Conservation (phyloP, 495 filamentous ascomycete species). For the Hypomontagnella monticulosa region DNA sequence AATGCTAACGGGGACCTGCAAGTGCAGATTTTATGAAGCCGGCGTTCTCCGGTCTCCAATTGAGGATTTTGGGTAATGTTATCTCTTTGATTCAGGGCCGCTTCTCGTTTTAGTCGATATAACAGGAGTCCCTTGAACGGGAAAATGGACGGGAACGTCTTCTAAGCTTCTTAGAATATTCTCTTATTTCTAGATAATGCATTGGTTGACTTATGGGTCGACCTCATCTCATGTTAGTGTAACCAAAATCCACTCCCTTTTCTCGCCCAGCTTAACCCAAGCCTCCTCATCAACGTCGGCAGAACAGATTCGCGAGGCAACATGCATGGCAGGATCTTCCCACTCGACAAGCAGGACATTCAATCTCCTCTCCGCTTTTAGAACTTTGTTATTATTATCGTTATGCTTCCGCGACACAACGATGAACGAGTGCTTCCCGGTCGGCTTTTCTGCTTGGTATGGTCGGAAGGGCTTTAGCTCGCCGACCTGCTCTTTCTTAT, state of each 20-base stretch:
- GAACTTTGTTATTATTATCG: constrained; percentile 9
- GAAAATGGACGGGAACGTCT: too few species aligned
- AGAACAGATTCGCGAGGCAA: constrained; percentile 16
- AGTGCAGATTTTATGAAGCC: too few species aligned
- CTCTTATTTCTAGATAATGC: too few species aligned
- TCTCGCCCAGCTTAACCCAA: constrained; percentile 19
- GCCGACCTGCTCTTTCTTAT: constrained; percentile 15
- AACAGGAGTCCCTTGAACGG: too few species aligned
- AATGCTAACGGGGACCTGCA: too few species aligned
- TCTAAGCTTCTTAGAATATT: too few species aligned
- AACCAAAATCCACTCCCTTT: constrained; percentile 23
- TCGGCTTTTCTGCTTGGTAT: not conserved
- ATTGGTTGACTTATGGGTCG: not conserved
- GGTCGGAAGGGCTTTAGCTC: constrained; percentile 4
- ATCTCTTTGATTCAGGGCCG: too few species aligned
- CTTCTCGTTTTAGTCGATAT: too few species aligned
- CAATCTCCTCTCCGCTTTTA: constrained; percentile 22
- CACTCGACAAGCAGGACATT: constrained; percentile 17
- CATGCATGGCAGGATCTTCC: constrained; percentile 4
- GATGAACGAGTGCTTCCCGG: constrained; percentile 18
- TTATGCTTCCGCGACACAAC: constrained; percentile 23
- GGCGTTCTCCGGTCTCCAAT: too few species aligned
- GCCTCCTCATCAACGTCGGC: constrained; percentile 7
- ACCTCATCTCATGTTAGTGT: constrained; percentile 1
- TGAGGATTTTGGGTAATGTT: too few species aligned